Conservation (phyloP, 495 filamentous ascomycete species). For the Lepraria neglecta region DNA sequence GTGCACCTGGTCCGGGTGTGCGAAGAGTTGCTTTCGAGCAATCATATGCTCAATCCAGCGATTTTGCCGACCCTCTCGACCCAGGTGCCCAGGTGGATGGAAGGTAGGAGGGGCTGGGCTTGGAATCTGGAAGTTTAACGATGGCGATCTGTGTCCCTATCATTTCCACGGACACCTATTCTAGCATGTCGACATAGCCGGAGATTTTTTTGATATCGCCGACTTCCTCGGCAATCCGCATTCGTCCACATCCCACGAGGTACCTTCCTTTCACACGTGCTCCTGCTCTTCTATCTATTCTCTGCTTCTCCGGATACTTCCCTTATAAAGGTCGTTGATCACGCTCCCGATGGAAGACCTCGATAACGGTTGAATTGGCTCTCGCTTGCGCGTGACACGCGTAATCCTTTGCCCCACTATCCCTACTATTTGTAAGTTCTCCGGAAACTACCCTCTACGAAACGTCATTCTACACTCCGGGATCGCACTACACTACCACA, state of each 20-base stretch:
- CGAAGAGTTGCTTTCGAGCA: too few species aligned
- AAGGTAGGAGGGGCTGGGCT: too few species aligned
- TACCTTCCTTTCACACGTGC: not conserved
- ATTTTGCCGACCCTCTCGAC: too few species aligned
- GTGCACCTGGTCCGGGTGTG: too few species aligned
- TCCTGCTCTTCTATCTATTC: not conserved
- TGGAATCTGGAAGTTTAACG: too few species aligned
- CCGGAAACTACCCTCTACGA: too few species aligned
- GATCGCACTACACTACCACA: too few species aligned
- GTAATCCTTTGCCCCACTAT: not conserved
- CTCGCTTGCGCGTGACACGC: not conserved
- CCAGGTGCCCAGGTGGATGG: too few species aligned
- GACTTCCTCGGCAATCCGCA: slow-evolving; percentile 8
- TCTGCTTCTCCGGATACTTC: not conserved
- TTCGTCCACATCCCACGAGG: slow-evolving; percentile 1
- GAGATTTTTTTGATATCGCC: not conserved
- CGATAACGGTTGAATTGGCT: slow-evolving; percentile 14
- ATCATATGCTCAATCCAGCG: too few species aligned
- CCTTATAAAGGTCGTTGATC: not conserved
- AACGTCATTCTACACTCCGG: too few species aligned
- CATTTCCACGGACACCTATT: too few species aligned
- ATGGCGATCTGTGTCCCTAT: not conserved
- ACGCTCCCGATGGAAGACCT: slow-evolving; percentile 13
- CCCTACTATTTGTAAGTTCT: not conserved
- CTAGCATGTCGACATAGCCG: too few species aligned